Evolutionary conservation across 2,329 filamentous ascomycete genomes (phyloP).

Genomic region (Ascochyta koolunga): DNA sequence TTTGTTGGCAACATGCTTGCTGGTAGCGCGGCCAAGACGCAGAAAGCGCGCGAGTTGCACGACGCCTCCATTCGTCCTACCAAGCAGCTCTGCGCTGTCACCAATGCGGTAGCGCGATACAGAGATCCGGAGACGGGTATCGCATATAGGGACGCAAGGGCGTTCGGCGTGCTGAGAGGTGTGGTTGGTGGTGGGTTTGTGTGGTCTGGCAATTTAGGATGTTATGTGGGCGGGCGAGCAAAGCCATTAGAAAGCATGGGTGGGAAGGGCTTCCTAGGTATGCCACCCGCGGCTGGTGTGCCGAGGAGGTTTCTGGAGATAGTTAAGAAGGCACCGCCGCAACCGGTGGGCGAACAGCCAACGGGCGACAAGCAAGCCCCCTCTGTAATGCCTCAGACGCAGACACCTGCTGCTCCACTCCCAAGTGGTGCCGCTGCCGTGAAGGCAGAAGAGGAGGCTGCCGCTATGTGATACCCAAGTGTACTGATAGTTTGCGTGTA

Average conservation of each 20-base stretch:
- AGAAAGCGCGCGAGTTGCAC: conserved; percentile 45
- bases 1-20: conserved; percentile 50
- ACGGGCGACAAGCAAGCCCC: background rate
- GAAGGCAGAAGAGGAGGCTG: background rate
- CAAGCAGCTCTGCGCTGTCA: conserved; percentile 72
- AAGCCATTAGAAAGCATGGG: conserved; percentile 37
- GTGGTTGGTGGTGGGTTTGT: conserved; percentile 75
- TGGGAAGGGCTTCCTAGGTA: conserved; percentile 49
- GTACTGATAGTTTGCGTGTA: background rate
- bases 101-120: conserved; percentile 79
- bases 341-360: background rate
- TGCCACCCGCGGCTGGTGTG: conserved; percentile 73
- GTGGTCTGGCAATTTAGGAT: conserved; percentile 82
- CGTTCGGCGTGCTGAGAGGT: conserved; percentile 81
- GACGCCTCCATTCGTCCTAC: conserved; percentile 39
- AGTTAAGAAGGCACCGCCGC: conserved; percentile 22
- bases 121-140: conserved; percentile 84
- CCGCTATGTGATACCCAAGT: background rate
- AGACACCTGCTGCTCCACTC: background rate
- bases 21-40: conserved; percentile 51
- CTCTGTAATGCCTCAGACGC: background rate
- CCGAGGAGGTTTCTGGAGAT: conserved; percentile 71
- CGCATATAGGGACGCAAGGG: conserved; percentile 77
- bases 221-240: conserved; percentile 73
- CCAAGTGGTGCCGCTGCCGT: background rate